Evolutionary conservation across 495 filamentous ascomycete genomes (phyloP), one percentile per base, ranked within the genome.

Genomic region (Aspergillus sclerotiicarbonarius): DNA sequence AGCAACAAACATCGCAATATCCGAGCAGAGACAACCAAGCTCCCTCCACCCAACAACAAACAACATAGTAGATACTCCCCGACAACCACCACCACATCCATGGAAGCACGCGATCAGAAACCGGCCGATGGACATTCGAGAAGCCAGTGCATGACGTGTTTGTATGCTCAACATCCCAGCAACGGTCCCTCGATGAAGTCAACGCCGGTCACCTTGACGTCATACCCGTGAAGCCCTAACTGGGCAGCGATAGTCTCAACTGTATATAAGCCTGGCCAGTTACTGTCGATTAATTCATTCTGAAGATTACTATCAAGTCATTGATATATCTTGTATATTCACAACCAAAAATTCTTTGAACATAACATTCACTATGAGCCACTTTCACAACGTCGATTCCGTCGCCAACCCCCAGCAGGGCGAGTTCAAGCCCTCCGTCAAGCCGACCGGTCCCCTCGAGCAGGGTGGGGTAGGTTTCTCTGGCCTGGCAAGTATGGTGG

Each of bases 331-430:
- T 2, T 25, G 2, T 25, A 25, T 25, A 25, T 3, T 25, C 5
- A 3, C 25, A 41, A 15, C 6, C n/a, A 5, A 13, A 37, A 41
- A 41, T 6, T 41, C 13, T n/a, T n/a, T 13, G 0, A n/a, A 41
- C 37, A 37, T 5, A 56, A 12, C 47, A 30, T 52, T 37, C 67
- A 81, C 29, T 57, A 87, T 86, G 84, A 81, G 80, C 30, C 73
- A 75, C 33, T 63, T 71, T 3, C 64, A 64, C 51, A 87, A 88
- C 71, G 67, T 84, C n/a, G 58, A 65, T 51, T 86, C 88, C 70
- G 67, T 85, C n/a, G 59, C 62, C 47, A 71, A 66, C 63, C 67
- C 75, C 62, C 69, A 80, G 50, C 80, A 84, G 63, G 84, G 84
- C 63, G 69, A 82, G 64, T 88, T 89, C 70, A 69, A 75, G 62